Evolutionary conservation across 2,329 filamentous ascomycete species (phyloP), one percentile per base, ranked within the genome.

Genomic region (Sarocladium brachiariae): DNA sequence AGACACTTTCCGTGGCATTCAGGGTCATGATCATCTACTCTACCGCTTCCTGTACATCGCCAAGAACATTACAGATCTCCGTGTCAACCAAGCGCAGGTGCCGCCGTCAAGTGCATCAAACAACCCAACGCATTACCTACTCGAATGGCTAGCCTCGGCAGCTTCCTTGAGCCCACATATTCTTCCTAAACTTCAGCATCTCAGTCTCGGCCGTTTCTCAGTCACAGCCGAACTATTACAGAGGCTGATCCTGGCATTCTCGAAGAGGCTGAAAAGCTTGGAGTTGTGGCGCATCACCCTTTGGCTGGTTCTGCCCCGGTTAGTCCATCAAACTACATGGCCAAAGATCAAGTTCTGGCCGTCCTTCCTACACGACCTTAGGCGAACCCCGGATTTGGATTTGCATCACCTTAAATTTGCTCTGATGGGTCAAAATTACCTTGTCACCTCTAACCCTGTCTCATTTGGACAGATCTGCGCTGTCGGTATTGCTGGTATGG

Each of bases 31-130:
- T 19, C 21, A 47, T 25, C 24, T 57, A 33, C 53, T 69, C 1
- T 56, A 61, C 10, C 55, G 55, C 14, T 77, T 78, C 46, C 60
- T 80, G 4, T 57, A 59, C 1, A 61, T 61, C 24, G 60, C 68
- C 1, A 53, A 62, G 3, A 74, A 75, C 16, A 53, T 84, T 5
- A 67, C 68, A 25, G 73, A 78, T 56, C 65, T 84, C 4, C 71
- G 80, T 2, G 58, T 83, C 38, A 83, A 82, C 56, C 56, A 56
- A 16, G 47, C 52, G 1, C 46, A 54, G 27, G 27, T 13, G 14
- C 47, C 27, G 7, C 8, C 7, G 18, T 9, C 10, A 25, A 14
- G 3, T 5, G 7, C 8, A 24, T 4, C 13, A 19, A 19, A 31
- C n/a, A 33, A 47, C 27, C 25, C 24, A 14, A 23, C 5, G 18